phyloP scores from a whole-genome alignment of 352 stramenopile species.

The Hyaloperonospora arabidopsidis region DNA sequence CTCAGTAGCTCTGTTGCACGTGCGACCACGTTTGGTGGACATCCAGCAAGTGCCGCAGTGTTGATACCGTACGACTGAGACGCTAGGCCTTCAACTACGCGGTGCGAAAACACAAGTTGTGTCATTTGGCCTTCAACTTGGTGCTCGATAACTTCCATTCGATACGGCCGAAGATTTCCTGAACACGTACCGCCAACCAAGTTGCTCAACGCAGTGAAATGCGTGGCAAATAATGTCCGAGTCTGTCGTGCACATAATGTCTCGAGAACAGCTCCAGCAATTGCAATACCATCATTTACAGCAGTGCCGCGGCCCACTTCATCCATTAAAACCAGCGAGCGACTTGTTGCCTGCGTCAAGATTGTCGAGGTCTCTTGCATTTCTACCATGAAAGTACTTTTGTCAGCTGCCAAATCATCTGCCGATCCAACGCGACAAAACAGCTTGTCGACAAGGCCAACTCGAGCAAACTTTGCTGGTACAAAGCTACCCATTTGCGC shows the following conservation, averaged over 20 bases:
- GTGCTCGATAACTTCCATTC: slow-evolving; percentile 61
- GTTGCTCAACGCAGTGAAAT: slow-evolving; percentile 62
- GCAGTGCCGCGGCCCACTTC: slow-evolving; percentile 80
- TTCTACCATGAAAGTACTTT: slow-evolving; percentile 84
- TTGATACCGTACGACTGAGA: slow-evolving; percentile 74
- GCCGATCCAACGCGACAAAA: slow-evolving; percentile 77
- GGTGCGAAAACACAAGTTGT: slow-evolving; percentile 69
- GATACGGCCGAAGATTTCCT: slow-evolving; percentile 43
- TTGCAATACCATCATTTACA: slow-evolving; percentile 68
- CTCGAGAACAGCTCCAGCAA: slow-evolving; percentile 74
- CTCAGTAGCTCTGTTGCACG: slow-evolving; percentile 42
- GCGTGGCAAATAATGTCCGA: slow-evolving; percentile 74
- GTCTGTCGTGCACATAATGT: slow-evolving; percentile 46
- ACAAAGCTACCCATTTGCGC: slow-evolving; percentile 82
- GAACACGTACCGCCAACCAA: slow-evolving; percentile 32
- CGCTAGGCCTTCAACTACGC: slow-evolving; percentile 61
- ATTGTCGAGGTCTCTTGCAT: slow-evolving; percentile 83
- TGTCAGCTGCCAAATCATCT: slow-evolving; percentile 70
- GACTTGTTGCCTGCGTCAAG: slow-evolving; percentile 57
- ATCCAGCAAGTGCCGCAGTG: slow-evolving; percentile 65
- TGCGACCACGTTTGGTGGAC: slow-evolving; percentile 36
- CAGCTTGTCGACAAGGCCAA: slow-evolving; percentile 73
- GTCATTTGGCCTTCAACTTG: slow-evolving; percentile 14
- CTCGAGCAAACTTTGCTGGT: slow-evolving; percentile 52
- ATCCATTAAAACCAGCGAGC: slow-evolving; percentile 84